A percentile compares a stretch with the other conserved stretches of the same genome.
Conservation (phyloP, 352 stramenopile species). For the Paralagenidium karlingii region DNA sequence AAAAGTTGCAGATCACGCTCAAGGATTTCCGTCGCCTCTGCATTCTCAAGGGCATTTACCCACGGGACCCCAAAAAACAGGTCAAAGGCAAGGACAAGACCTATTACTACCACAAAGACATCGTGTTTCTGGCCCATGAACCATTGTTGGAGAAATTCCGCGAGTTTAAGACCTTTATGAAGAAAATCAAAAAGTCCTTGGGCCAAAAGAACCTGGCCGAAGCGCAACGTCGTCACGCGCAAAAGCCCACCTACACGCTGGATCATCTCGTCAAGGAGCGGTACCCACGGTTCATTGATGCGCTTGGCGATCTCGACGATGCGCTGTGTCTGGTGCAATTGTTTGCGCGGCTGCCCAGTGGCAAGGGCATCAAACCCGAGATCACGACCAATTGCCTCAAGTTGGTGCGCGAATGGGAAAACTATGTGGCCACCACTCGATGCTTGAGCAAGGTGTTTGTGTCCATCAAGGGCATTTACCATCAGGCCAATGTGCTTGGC, state of each 20-base stretch:
- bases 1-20: constrained; percentile 92
- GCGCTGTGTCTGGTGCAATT: constrained; percentile 94
- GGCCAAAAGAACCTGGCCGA: constrained; percentile 76
- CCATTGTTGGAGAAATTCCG: constrained; percentile 98
- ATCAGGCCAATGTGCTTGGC: constrained; percentile 91
- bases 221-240: constrained; percentile 68
- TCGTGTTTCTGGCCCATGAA: constrained; percentile 96
- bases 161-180: constrained; percentile 98
- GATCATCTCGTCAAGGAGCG: constrained; percentile 98
- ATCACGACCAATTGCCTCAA: constrained; percentile 85
- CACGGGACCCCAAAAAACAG: constrained; percentile 90
- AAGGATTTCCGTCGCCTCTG: constrained; percentile 98
- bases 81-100: constrained; percentile 92
- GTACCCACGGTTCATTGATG: constrained; percentile 96
- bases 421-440: constrained; percentile 87
- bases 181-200: constrained; percentile 88
- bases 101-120: constrained; percentile 99
- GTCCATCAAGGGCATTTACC: constrained; percentile 99
- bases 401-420: constrained; percentile 93
- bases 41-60: constrained; percentile 99
- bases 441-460: constrained; percentile 97
- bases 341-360: constrained; percentile 93
- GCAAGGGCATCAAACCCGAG: constrained; percentile 77
- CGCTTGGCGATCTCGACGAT: constrained; percentile 97
- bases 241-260: constrained; percentile 90